phyloP scores from a whole-genome alignment of 352 stramenopile species.

The Phytophthora nicotianae region DNA sequence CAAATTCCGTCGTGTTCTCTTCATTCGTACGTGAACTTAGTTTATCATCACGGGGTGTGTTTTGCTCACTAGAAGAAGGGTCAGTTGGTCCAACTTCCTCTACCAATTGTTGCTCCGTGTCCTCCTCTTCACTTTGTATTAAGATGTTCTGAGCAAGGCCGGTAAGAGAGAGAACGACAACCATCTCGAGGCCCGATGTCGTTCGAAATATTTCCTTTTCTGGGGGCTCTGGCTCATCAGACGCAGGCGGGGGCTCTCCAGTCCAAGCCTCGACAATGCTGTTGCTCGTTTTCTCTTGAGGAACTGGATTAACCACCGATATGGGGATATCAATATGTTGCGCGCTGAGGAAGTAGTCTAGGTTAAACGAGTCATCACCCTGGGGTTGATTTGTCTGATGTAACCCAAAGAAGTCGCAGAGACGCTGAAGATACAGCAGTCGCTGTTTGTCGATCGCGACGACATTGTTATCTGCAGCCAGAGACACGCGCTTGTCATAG shows the following conservation, averaged over 20 bases:
- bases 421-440: constrained; percentile 42
- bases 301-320: constrained; percentile 23
- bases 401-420: constrained; percentile 61
- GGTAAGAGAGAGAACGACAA: constrained; percentile 21
- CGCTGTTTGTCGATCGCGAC: constrained; percentile 52
- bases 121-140: constrained; percentile 28
- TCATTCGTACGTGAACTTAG: not conserved
- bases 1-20: constrained; percentile 2
- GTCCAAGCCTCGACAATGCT: not conserved
- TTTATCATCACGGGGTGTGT: not conserved
- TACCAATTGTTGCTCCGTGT: not conserved
- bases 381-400: constrained; percentile 9
- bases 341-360: constrained; percentile 58
- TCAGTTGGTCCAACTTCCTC: not conserved
- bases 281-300: not conserved
- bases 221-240: constrained; percentile 2
- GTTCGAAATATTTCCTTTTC: constrained; percentile 25
- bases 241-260: not conserved
- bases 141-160: constrained; percentile 43
- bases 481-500: constrained; percentile 54
- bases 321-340: constrained; percentile 64
- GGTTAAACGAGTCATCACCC: constrained; percentile 33
- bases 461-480: constrained; percentile 64
- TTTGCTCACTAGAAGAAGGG: constrained; percentile 6
- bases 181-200: constrained; percentile 33